A percentile compares a stretch with the other conserved stretches of the same genome.
phyloP scores from a whole-genome alignment of 345 rosid genomes.

The Geranium brycei region DNA sequence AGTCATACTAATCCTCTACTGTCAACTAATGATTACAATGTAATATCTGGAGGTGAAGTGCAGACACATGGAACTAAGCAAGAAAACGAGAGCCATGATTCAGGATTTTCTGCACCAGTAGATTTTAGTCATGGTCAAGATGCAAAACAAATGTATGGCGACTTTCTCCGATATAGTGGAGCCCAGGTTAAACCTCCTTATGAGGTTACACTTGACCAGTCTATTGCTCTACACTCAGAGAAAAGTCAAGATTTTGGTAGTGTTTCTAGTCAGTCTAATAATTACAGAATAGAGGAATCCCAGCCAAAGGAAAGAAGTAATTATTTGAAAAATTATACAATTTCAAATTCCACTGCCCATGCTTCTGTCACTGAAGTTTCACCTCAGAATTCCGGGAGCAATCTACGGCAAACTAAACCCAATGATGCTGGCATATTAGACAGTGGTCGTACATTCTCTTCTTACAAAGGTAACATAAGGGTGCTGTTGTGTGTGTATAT shows the following conservation, averaged over 20 bases:
- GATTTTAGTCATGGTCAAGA: constrained; percentile 21
- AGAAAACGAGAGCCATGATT: constrained; percentile 19
- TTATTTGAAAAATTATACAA: constrained; percentile 16
- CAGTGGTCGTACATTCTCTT: constrained; percentile 19
- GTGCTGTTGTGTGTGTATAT: neutral
- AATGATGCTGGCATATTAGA: constrained; percentile 16
- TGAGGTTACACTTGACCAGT: constrained; percentile 16
- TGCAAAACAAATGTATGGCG: constrained; percentile 20
- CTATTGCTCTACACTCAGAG: constrained; percentile 16
- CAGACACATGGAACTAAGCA: constrained; percentile 17
- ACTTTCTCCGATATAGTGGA: constrained; percentile 15
- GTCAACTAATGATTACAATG: constrained; percentile 22
- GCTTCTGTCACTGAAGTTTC: constrained; percentile 13
- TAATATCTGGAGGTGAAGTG: constrained; percentile 15
- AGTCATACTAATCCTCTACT: constrained; percentile 10
- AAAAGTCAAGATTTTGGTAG: constrained; percentile 19
- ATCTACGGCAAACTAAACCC: constrained; percentile 18
- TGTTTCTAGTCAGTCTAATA: constrained; percentile 18
- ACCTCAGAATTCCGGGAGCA: constrained; percentile 21
- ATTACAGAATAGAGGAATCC: constrained; percentile 16
- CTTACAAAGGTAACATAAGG: constrained; percentile 25
- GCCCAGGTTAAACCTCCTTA: constrained; percentile 17
- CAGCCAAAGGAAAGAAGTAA: constrained; percentile 26
- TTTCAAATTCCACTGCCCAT: constrained; percentile 10
- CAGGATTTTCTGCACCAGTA: constrained; percentile 19